Base-by-base conservation (phyloP, 2,329 filamentous ascomycete genomes). In the Ophiostoma angusticollis region DNA sequence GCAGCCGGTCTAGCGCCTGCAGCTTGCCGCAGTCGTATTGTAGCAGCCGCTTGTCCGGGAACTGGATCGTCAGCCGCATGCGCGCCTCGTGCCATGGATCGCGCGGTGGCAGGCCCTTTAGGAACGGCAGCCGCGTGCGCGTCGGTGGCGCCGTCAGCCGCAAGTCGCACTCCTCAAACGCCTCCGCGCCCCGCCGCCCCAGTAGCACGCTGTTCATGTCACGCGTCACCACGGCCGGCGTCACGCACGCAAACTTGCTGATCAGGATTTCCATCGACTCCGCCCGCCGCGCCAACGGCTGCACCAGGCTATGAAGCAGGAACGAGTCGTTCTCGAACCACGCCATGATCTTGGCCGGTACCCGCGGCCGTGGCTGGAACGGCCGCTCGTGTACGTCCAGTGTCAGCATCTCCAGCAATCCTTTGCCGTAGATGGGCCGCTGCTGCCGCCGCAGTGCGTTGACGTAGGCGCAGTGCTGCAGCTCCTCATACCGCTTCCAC, bases 21-120 rank as follows among this genome's bases (percentile, higher is more conserved):
- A 98, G 72, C 58, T 98, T 98, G 50, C 91, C 91, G 53, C 91
- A 96, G 59, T 98, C 91, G 57, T 93, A 98, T 56, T 98, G 89
- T 1, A 98, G 66, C n/a, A 98, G 74, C 25, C 91, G 75, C 56
- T 87, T 94, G 57, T 98, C 91, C 0, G 93, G 91, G 55, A 98
- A 98, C 31, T 93, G 91, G 45, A 98, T 95, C 4, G 84, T 93
- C 13, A 93, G 68, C 17, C 86, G 80, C 72, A 94, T 91, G 14
- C 89, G 84, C 12, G 89, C 77, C 59, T 94, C 85, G 50, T 98
- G 91, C 70, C 91, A 95, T 1, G 87, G 85, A 53, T 98, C 89
- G 1, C 67, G 59, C 0, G 71, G 66, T 9, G 70, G 54, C 48
- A 70, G 65, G 46, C 70, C 68, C 8, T 72, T 71, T 52, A 68